A percentile compares a stretch with the other conserved stretches of the same genome.
phyloP scores from a whole-genome alignment of 495 filamentous ascomycete genomes.

The Penicillium canescens region DNA sequence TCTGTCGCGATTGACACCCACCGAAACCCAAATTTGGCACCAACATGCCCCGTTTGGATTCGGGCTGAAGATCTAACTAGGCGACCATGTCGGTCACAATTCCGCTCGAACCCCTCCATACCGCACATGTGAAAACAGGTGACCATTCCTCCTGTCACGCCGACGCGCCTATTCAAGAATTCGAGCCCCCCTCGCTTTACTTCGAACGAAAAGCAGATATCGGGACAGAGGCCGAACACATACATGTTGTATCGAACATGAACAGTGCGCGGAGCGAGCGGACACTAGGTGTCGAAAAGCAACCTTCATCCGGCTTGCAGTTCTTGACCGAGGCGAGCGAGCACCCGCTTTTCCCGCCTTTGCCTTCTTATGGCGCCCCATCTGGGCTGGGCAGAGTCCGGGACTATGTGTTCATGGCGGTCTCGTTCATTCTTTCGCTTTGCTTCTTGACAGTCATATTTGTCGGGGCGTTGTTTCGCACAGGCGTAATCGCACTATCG shows the following conservation, averaged over 20 bases:
- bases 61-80: neutral
- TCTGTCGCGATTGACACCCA: neutral
- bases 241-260: neutral
- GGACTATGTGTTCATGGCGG: conserved; percentile 57
- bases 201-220: neutral
- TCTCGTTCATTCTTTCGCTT: conserved; percentile 74
- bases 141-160: neutral
- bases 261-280: neutral
- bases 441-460: conserved; percentile 76
- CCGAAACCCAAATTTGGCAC: neutral
- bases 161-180: neutral
- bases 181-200: neutral
- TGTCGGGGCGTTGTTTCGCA: conserved; percentile 66
- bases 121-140: conserved; percentile 8
- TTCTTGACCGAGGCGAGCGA: conserved; percentile 21
- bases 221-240: neutral
- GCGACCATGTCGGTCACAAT: conserved; percentile 8
- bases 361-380: conserved; percentile 81
- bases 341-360: conserved; percentile 83
- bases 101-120: conserved; percentile 7
- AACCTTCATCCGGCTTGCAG: neutral
- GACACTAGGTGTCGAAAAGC: neutral
- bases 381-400: conserved; percentile 63
- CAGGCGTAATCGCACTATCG: conserved; percentile 50
- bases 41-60: neutral